Base-by-base conservation (phyloP, 202 grass and related monocot species). In the Saccharum hybrid region DNA sequence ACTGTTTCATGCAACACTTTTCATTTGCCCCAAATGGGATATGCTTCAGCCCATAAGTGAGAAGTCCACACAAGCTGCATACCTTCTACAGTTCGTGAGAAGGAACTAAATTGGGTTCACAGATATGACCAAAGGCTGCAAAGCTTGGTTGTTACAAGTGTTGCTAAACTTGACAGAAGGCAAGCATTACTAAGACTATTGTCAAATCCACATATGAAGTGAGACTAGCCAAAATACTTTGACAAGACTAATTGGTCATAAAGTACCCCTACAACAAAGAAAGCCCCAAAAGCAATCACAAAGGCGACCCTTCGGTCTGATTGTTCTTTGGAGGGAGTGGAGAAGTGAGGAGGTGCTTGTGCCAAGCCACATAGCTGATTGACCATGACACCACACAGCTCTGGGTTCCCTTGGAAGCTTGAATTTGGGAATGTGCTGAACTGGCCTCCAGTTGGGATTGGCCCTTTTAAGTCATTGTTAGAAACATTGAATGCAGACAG, bases 401-500 rank as follows among this genome's bases (percentile, higher is more conserved):
- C 72, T 13, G 66, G 83, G 18, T 89, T 89, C 2, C 59, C 48
- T 4, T 60, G 10, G 3, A 82, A 89, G 52, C 83, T 89, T 51
- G 37, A 77, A 51, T 39, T 51, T 13, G 15, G 15, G 10, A 89
- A 89, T 73, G 88, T 89, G 31, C 13, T 18, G 15, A 89, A 16
- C 36, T 89, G 82, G 2, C 46, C 78, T 77, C 72, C 82, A 15
- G 15, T 30, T 11, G 87, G 77, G 71, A 89, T 72, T 6, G 82
- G 77, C 4, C 78, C 87, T 77, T 85, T 43, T 3, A 85, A 65
- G 30, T 85, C 37, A 9, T 89, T 89, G 9, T 39, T 3, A 66
- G 88, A 89, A 86, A 89, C 1, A 37, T 86, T 89, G 39, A 89
- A 89, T 78, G 1, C 2, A 40, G 87, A 72, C 1, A 89, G 82